Conservation (phyloP, 1,139 yeast species). For the Williopsis jadinii region DNA sequence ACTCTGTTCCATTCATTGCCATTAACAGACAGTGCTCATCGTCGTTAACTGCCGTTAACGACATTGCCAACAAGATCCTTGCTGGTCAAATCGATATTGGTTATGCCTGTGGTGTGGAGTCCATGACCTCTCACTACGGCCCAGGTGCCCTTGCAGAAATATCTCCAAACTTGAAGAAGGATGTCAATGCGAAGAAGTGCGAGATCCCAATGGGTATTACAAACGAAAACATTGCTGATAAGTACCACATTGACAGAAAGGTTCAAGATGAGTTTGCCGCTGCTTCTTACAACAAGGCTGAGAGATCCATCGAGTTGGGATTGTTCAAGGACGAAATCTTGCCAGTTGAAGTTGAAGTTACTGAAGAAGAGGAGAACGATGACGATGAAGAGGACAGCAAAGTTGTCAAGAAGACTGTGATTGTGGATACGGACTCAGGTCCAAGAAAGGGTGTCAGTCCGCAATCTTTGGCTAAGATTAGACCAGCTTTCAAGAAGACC, state of each 20-base stretch:
- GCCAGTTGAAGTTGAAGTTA: conserved; percentile 55
- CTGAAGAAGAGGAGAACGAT: conserved; percentile 40
- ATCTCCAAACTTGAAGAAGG: conserved; percentile 41
- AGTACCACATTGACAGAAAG: conserved; percentile 56
- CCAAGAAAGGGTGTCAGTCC: conserved; percentile 86
- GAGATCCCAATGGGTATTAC: conserved; percentile 90
- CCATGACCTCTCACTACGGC: conserved; percentile 83
- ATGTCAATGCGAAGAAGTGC: conserved; percentile 51
- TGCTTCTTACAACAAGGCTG: conserved; percentile 79
- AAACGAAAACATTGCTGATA: conserved; percentile 66
- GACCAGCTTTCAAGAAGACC: conserved; percentile 79
- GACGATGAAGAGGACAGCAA: conserved; percentile 21
- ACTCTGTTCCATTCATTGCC: conserved; percentile 69
- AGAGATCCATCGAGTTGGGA: conserved; percentile 61
- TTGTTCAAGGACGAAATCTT: conserved; percentile 79
- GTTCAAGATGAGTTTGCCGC: conserved; percentile 88
- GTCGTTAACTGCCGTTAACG: conserved; percentile 85
- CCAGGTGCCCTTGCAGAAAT: conserved; percentile 61
- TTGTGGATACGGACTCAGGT: conserved; percentile 79
- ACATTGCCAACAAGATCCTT: conserved; percentile 80
- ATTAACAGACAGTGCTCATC: conserved; percentile 93
- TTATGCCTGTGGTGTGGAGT: conserved; percentile 86
- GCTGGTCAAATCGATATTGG: conserved; percentile 89
- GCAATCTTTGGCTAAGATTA: conserved; percentile 61
- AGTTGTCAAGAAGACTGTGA: conserved; percentile 25